Evolutionary conservation across 768 basidiomycete species (phyloP), one percentile per base, ranked within the genome.

Genomic region (Rhizopogon vesiculosus): DNA sequence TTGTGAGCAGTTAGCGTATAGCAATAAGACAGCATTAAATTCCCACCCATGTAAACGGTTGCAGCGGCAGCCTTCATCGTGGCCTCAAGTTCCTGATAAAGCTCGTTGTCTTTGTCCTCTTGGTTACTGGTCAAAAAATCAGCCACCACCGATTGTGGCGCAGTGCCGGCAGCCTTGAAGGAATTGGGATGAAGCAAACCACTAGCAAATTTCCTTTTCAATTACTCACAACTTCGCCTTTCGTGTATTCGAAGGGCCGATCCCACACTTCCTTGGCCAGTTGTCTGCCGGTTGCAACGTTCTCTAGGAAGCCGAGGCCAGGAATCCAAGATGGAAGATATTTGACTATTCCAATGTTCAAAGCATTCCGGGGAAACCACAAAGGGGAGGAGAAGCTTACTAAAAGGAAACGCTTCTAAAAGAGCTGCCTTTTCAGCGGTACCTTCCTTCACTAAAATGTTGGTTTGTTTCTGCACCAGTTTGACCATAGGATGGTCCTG

Each of bases 251-350:
- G 7, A 31, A 31, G 5, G 31, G 31, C 31, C 7, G 31, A 7
- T 31, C 31, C 31, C 31, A 31, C 8, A 31, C 31, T 7, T 31
- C 31, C 31, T 31, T 31, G 31, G 31, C 31, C 31, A 31, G 3
- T 8, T 31, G 7, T 31, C 31, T 31, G 31, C 31, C 31, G 31
- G 8, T 31, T 7, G 28, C 38, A 2, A 22, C 13, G 7, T 33
- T 49, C 2, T 35, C 19, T n/a, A 33, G 40, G 44, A 61, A 35
- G 10, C 16, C 25, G 57, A 19, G 42, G 25, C 58, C 58, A 5
- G 65, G 62, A 5, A 63, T 49, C 64, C 60, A 67, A 3, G 63
- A 52, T 15, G 66, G 66, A 19, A 65, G 39, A 38, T 64, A 40
- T 55, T 56, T 61, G 31, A 66, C 66, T 64, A 28, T 12, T 33